Base-by-base conservation (phyloP, 2,329 filamentous ascomycete genomes). In the Pyrenochaeta sp. region DNA sequence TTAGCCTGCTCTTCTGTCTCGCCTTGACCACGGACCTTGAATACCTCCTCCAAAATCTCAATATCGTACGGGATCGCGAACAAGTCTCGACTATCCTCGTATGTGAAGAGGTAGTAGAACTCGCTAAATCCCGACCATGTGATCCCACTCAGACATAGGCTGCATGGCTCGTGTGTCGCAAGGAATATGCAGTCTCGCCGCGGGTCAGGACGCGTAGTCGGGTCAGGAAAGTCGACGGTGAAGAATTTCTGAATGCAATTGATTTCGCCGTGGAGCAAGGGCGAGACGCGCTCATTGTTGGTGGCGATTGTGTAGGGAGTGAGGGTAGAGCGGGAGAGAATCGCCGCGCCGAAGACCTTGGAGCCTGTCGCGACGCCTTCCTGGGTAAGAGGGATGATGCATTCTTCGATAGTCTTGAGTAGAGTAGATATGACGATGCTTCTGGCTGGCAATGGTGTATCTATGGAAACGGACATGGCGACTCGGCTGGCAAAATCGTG, bases 241-340 rank as follows among this genome's bases (percentile, higher is more conserved):
- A 85, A 87, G 76, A 87, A 87, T 32, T 81, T 74, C 65, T 86
- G 84, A 72, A 87, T 86, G 77, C 85, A 87, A 72, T 86, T 85
- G 72, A 87, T 85, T 64, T 87, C 85, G 59, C 85, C 85, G 70
- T 87, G 85, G 8, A 87, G 78, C 3, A 87, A 78, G 1, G 85
- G 85, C 4, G 85, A 86, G 0, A 69, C 71, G 10, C 79, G 78
- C 70, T 87, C 85, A 71, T 86, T 82, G 77, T 87, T 87, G 45
- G 84, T 86, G 9, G 84, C 79, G 5, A 84, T 80, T 0, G 82
- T 84, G 13, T 83, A 71, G 2, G 82, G 77, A 0, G 63, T 44
- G 5, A 86, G 79, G 15, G 67, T 70, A 2, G 72, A 47, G 1
- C 80, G 78, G 7, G 78, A 75, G 3, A 87, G 76, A 58, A 87